Base-by-base conservation (phyloP, 2,329 filamentous ascomycete genomes). In the Teratosphaeria viscida region DNA sequence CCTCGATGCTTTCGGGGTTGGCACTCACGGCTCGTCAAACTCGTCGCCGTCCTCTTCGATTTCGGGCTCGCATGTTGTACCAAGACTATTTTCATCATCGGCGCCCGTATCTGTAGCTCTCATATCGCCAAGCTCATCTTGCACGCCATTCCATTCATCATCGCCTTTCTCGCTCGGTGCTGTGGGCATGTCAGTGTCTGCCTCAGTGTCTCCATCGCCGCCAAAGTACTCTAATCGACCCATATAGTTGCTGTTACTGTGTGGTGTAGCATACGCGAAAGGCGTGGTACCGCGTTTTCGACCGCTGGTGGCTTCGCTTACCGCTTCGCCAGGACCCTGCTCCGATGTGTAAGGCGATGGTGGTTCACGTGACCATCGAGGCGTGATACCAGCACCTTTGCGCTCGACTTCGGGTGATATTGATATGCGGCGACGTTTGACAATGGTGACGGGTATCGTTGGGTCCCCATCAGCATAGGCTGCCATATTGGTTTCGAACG, bases 241-340 rank as follows among this genome's bases (percentile, higher is more conserved):
- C 0, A 72, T 71, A 26, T 61, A 63, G 55, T 66, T 63, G 47
- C 52, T 64, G 47, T 66, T 66, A 67, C 87, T 90, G 68, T 86
- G 80, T 0, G 88, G 88, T 0, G 88, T 92, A 2, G 87, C 86
- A 67, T 91, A 91, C n/a, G 84, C 85, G 64, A 85, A 85, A 1
- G 79, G 79, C 0, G 86, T 87, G 0, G 81, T 84, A 35, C 66
- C 70, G 53, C 69, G 57, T 49, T 65, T 60, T 68, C 66, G 71
- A 65, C 57, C 71, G 73, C 58, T 71, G 75, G 66, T 74, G 82
- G 55, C 74, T 58, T 68, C 65, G 43, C 63, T 68, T 49, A 60
- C 59, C 14, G 52, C 57, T 39, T 64, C 65, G n/a, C 61, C 59
- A 49, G 16, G 43, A 1, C 57, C 57, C 32, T 60, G 55, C 49